Evolutionary conservation across 2,329 filamentous ascomycete species (phyloP), one percentile per base, ranked within the genome.

Genomic region (Talaromyces piceae): DNA sequence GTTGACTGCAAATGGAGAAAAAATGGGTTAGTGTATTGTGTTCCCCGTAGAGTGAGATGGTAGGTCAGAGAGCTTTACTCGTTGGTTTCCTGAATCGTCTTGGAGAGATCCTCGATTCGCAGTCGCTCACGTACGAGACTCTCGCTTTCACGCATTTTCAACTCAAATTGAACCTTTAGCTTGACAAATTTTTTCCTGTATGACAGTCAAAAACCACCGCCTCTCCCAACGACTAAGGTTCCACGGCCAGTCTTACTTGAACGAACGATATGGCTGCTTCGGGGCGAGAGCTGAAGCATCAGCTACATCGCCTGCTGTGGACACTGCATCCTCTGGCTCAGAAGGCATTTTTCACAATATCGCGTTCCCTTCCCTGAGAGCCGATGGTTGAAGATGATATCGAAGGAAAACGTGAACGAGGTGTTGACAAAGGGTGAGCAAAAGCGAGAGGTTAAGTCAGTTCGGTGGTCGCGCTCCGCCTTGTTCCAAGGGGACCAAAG

Each of bases 11-110:
- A n/a, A 31, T 46, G 18, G 7, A 6, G 11, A 28, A 28, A 28
- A 28, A 13, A 30, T 9, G 8, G 2, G 13, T 47, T 13, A 41
- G 33, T 47, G 12, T 13, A 41, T 23, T 47, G 12, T 26, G 8
- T 39, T 9, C 13, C 23, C 26, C 20, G 20, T 6, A 23, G 18
- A 41, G 12, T 22, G 22, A 41, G 6, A 30, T 7, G 1, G 2
- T 23, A 23, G 22, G 61, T 43, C 61, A 9, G 46, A 27, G n/a
- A 46, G 12, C 70, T 84, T 63, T 78, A 95, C 91, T 97, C 91
- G 61, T 95, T 95, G 72, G 96, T 87, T 61, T 94, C 83, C 51
- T 89, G 86, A 54, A 98, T 79, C 48, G 90, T 81, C 67, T 88
- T 90, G 20, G 89, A 87, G 3, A 88, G 86, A 58, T 85, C 83